Evolutionary conservation across 2,329 filamentous ascomycete genomes (phyloP), one percentile per base, ranked within the genome.

Genomic region (Coniochaeta hoffmannii): DNA sequence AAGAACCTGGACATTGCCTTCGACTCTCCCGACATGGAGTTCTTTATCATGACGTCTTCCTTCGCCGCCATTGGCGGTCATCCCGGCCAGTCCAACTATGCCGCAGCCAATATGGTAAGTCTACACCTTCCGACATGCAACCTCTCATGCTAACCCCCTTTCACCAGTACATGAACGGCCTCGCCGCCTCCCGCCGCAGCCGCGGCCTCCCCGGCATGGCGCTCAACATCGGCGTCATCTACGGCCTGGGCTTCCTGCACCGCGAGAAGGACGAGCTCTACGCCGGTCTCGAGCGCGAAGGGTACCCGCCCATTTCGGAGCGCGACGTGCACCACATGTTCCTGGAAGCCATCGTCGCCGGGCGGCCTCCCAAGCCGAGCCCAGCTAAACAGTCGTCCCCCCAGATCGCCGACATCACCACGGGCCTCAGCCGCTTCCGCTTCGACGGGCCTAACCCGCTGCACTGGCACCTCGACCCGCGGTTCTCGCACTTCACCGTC

Each of bases 251-350:
- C 0, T 70, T 76, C 56, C 60, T 76, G 14, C 69, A 73, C 34
- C 70, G 73, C 15, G 72, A 76, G 60, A 69, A 70, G 59, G 64
- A 65, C 1, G 59, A 69, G 11, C 59, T 75, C 2, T 76, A 76
- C 56, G 59, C 60, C 1, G 70, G 71, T 1, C 67, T 76, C 0
- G 71, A 73, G 65, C 63, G 71, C 4, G 73, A 76, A 12, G 72
- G 73, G 6, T 76, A 76, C 55, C 73, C 71, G 54, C 73, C 73
- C 34, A 69, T 80, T 12, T 78, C 77, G 2, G 78, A 81, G 63
- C 68, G 70, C 3, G 76, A 80, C 54, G 62, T 81, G 15, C 76
- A 80, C 59, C 73, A 77, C 59, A 72, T 77, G 66, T 77, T 81
- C 57, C 68, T 78, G 9, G 77, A 81, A 61, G 76, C 77, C 5